Evolutionary conservation across 306 rosid species (phyloP).

Genomic region (Sphenostylis stenocarpa): DNA sequence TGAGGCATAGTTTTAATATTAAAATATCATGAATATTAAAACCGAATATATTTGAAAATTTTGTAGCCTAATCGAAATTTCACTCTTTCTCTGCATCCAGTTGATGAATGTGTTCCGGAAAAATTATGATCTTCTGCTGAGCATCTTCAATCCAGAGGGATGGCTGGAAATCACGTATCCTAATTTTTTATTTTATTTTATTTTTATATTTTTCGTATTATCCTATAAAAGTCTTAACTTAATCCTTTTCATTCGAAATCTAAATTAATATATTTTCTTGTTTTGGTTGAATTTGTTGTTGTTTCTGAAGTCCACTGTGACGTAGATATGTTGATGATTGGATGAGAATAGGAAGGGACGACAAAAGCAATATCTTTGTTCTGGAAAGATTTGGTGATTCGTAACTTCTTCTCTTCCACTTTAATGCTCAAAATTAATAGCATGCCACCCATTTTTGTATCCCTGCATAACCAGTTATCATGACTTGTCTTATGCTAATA

Average conservation of each 20-base stretch:
- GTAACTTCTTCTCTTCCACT: not conserved
- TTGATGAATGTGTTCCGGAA: constrained; percentile 75
- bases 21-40: not conserved
- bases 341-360: constrained; percentile 83
- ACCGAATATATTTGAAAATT: no score
- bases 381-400: constrained; percentile 57
- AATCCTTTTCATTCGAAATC: no score
- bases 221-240: no score
- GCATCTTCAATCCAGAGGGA: constrained; percentile 90
- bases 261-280: no score
- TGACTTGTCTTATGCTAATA: no score
- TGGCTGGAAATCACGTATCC: constrained; percentile 99
- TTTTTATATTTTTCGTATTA: no score
- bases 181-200: no score
- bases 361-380: constrained; percentile 75
- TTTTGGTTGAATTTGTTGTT: not conserved
- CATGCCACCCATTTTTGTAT: not conserved
- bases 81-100: no score
- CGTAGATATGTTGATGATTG: constrained; percentile 74
- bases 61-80: no score
- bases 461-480: no score
- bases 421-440: not conserved
- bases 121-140: constrained; percentile 71
- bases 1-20: not conserved
- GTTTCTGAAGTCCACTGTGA: constrained; percentile 38